These are phyloP conservation scores for Amanita muscaria DNA, from an alignment of 768 basidiomycete species.

Conservation along the genomic window DNA sequence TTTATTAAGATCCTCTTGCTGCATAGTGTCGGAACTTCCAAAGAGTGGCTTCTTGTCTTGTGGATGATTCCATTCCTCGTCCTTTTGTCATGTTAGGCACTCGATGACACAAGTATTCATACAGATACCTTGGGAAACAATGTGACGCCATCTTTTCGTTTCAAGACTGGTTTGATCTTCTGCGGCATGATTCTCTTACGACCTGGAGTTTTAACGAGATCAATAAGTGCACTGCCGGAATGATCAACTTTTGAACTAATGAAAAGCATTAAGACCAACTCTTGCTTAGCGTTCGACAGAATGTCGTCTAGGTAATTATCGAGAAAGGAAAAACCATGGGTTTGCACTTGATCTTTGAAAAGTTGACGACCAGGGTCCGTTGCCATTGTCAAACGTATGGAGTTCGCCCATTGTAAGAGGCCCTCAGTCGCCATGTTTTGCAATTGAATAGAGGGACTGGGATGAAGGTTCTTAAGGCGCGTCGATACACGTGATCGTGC, in stretches of 20 bases:
- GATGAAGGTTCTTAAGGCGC: slow-evolving; percentile 5
- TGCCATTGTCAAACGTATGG: slow-evolving; percentile 58
- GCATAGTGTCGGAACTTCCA: no score
- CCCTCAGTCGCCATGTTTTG: slow-evolving; percentile 36
- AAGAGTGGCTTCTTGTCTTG: not conserved
- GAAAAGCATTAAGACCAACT: slow-evolving; percentile 31
- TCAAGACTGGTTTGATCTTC: slow-evolving; percentile 41
- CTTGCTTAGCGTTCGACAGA: slow-evolving; percentile 54
- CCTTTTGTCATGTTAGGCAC: not conserved
- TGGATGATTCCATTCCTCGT: not conserved
- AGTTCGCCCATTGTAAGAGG: slow-evolving; percentile 62
- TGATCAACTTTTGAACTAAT: slow-evolving; percentile 2
- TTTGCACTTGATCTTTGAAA: slow-evolving; percentile 67
- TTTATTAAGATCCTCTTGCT: no score
- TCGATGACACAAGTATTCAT: slow-evolving; percentile 20
- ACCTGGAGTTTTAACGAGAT: slow-evolving; percentile 78
- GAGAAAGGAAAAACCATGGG: slow-evolving; percentile 70
- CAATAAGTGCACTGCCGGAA: slow-evolving; percentile 54
- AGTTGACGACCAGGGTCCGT: slow-evolving; percentile 63
- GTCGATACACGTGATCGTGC: slow-evolving; percentile 11
- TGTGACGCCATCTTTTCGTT: slow-evolving; percentile 31
- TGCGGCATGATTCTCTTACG: slow-evolving; percentile 52
- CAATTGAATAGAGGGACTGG: not conserved
- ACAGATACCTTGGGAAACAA: slow-evolving; percentile 39
- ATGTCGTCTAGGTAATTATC: slow-evolving; percentile 74